Evolutionary conservation across 148 eudicot genomes (phyloP).

Genomic region (Oxyria digyna): DNA sequence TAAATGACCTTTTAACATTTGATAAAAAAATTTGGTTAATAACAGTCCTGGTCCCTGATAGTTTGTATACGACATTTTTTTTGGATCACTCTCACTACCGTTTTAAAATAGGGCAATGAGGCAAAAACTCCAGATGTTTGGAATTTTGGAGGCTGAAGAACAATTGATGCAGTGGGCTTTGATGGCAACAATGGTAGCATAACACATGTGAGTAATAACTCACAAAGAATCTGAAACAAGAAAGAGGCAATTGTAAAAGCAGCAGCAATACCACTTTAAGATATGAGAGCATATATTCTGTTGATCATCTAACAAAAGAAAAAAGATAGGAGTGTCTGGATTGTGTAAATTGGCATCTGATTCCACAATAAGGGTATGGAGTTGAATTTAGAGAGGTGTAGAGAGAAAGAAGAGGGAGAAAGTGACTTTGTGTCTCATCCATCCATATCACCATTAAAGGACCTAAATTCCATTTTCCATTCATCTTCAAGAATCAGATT

Average conservation of each 20-base stretch:
- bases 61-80: no score
- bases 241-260: neutral
- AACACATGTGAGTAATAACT: neutral
- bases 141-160: neutral
- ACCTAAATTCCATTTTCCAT: neutral
- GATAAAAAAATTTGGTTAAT: no score
- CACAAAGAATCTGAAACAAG: conserved; percentile 16
- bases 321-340: neutral
- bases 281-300: neutral
- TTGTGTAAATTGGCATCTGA: conserved; percentile 37
- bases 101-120: no score
- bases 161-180: neutral
- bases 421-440: conserved; percentile 19
- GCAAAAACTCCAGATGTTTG: no score
- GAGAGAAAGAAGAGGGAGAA: conserved; percentile 9
- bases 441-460: neutral
- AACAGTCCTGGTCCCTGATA: no score
- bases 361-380: conserved; percentile 27
- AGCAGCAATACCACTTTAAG: neutral
- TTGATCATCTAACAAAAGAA: neutral
- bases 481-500: neutral
- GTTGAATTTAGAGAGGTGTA: conserved; percentile 16
- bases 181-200: neutral
- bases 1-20: no score
- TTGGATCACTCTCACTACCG: no score